Percentiles rank a stretch among this genome's conserved stretches.
These are phyloP conservation scores for Aspergillus sp. DNA, from an alignment of 2,329 filamentous ascomycete species.

Conservation along the genomic window DNA sequence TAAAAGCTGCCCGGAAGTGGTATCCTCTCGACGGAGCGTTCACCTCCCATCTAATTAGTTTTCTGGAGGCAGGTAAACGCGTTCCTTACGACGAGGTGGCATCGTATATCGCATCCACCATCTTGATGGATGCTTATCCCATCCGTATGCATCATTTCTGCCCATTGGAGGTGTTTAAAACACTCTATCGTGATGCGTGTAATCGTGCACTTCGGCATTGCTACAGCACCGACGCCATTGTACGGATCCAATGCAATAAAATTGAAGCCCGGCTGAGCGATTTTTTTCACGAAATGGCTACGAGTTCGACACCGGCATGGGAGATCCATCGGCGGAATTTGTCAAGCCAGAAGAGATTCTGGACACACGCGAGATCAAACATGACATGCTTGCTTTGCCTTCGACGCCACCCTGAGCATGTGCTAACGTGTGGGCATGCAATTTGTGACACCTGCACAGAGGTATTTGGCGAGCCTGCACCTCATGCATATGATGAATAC, in stretches of 20 bases:
- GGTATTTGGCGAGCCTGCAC: not conserved
- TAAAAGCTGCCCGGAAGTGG: not conserved
- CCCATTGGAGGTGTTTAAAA: not conserved
- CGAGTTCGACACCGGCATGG: not conserved
- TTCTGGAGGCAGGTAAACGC: not conserved
- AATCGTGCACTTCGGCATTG: not conserved
- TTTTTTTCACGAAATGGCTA: not conserved
- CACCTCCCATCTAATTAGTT: not conserved
- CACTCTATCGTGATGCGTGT: not conserved
- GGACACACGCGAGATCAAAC: not conserved
- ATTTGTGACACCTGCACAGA: not conserved
- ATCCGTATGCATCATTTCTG: not conserved
- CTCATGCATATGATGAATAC: not conserved
- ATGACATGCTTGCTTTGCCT: not conserved
- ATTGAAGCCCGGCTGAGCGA: not conserved
- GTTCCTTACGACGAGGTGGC: not conserved
- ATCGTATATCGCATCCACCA: constrained; percentile 1
- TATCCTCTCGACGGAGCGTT: constrained; percentile 1
- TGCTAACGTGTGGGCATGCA: not conserved
- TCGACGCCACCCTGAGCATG: not conserved
- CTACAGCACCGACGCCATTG: not conserved
- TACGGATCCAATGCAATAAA: not conserved
- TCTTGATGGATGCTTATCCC: constrained; percentile 6
- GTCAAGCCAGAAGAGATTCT: not conserved
- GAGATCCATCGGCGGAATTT: not conserved